Conservation (phyloP, 129 eudicot genomes). For the Deinandra increscens region DNA sequence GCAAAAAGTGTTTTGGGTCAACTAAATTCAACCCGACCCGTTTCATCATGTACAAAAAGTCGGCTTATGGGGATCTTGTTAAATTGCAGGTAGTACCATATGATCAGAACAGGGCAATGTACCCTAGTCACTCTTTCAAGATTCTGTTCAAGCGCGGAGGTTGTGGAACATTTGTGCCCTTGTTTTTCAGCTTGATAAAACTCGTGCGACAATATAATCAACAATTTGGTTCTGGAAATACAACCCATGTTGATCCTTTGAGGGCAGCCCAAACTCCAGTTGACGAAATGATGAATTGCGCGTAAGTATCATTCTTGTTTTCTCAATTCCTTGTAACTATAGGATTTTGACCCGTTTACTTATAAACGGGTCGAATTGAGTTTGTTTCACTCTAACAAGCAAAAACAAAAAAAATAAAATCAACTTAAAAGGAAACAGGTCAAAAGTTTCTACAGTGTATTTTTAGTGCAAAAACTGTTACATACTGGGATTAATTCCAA, state of each 20-base stretch:
- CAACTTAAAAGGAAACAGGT: not conserved
- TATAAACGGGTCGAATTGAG: not conserved
- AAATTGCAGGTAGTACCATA: constrained; percentile 72
- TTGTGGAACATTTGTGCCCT: constrained; percentile 83
- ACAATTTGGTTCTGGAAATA: constrained; percentile 33
- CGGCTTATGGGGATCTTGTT: constrained; percentile 1
- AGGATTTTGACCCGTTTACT: not conserved
- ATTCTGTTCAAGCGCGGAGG: constrained; percentile 91
- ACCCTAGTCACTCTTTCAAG: constrained; percentile 75
- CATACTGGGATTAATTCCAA: too few species aligned
- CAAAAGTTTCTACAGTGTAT: not conserved
- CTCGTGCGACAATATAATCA: constrained; percentile 60
- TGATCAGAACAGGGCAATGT: constrained; percentile 61
- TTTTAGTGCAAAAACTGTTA: not conserved
- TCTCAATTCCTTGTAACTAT: not conserved
- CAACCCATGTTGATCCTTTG: constrained; percentile 65
- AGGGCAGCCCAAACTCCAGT: constrained; percentile 87
- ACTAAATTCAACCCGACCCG: not conserved
- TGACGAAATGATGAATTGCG: constrained; percentile 84
- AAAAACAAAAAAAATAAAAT: not conserved
- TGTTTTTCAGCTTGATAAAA: constrained; percentile 63
- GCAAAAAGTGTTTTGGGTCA: not conserved
- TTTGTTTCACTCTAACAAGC: not conserved
- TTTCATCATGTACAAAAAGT: not conserved
- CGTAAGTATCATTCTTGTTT: constrained; percentile 47